phyloP scores from a whole-genome alignment of 768 basidiomycete genomes.

The Lentinus brumalis region DNA sequence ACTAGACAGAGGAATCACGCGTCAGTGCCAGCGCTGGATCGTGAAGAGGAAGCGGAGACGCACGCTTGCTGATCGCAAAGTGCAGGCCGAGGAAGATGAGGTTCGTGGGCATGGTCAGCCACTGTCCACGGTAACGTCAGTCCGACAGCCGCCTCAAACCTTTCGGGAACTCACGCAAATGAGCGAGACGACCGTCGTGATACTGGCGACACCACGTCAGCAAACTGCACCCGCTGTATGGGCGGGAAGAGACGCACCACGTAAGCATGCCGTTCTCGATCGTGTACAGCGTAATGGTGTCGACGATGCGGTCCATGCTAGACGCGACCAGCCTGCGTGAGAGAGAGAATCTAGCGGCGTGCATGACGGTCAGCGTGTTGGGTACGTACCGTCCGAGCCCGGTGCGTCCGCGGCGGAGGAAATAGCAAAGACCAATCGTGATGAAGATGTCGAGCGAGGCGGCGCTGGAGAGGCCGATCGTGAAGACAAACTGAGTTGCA shows the following conservation, averaged over 20 bases:
- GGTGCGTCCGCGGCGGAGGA: slow-evolving; percentile 25
- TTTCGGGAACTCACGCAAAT: slow-evolving; percentile 20
- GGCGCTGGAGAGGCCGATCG: slow-evolving; percentile 27
- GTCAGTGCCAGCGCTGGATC: no score
- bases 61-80: slow-evolving; percentile 30
- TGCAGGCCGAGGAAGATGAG: slow-evolving; percentile 31
- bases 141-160: no score
- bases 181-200: slow-evolving; percentile 25
- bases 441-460: slow-evolving; percentile 29
- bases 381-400: slow-evolving; percentile 18
- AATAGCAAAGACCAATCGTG: slow-evolving; percentile 25
- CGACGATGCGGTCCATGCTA: slow-evolving; percentile 28
- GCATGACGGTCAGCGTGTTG: neutral
- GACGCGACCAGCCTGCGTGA: neutral
- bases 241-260: slow-evolving; percentile 13
- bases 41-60: neutral
- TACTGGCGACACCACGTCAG: slow-evolving; percentile 8
- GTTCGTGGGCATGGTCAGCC: slow-evolving; percentile 27
- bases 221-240: neutral
- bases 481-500: slow-evolving; percentile 28
- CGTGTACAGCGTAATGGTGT: slow-evolving; percentile 28
- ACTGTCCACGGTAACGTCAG: slow-evolving; percentile 8
- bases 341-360: neutral
- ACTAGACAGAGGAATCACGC: slow-evolving; percentile 12
- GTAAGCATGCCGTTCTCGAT: slow-evolving; percentile 30